Evolutionary conservation across 2,329 filamentous ascomycete species (phyloP).

Genomic region (Claviceps humidiphila): DNA sequence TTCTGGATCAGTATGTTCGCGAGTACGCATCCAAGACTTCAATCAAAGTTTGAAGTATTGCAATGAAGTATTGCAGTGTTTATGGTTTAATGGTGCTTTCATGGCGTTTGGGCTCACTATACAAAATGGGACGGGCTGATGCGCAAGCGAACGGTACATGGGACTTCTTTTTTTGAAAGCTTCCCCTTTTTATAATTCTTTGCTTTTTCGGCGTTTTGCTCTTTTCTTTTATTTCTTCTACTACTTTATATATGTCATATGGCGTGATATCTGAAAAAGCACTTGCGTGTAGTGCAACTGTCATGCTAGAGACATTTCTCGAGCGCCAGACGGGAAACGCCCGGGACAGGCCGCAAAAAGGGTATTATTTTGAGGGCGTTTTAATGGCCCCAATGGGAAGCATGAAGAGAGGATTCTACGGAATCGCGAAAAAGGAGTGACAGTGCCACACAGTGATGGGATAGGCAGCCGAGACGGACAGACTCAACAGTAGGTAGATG

Average conservation of each 20-base stretch:
- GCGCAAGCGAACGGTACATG: background rate
- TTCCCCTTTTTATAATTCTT: too few relatives aligned
- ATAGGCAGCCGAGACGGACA: too few relatives aligned
- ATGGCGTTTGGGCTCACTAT: background rate
- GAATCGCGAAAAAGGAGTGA: too few relatives aligned
- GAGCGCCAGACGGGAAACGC: too few relatives aligned
- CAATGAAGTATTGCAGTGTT: background rate
- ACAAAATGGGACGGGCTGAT: background rate
- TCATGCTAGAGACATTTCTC: too few relatives aligned
- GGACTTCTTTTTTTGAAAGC: background rate
- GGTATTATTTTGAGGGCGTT: too few relatives aligned
- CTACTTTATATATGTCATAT: background rate
- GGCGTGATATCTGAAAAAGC: background rate
- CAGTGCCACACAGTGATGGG: too few relatives aligned
- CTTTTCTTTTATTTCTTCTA: background rate
- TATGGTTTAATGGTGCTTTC: background rate
- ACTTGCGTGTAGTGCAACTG: too few relatives aligned
- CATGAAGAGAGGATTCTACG: too few relatives aligned
- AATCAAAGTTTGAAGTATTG: conserved; percentile 15
- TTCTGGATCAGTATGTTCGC: conserved; percentile 45
- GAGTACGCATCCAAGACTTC: conserved; percentile 23
- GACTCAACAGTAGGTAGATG: too few relatives aligned
- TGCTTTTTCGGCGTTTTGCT: background rate
- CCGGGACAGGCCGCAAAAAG: too few relatives aligned
- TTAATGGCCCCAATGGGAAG: too few relatives aligned